A percentile compares a stretch with the other conserved stretches of the same genome.
Conservation (phyloP, 345 rosid genomes). For the Lepidium sativum region DNA sequence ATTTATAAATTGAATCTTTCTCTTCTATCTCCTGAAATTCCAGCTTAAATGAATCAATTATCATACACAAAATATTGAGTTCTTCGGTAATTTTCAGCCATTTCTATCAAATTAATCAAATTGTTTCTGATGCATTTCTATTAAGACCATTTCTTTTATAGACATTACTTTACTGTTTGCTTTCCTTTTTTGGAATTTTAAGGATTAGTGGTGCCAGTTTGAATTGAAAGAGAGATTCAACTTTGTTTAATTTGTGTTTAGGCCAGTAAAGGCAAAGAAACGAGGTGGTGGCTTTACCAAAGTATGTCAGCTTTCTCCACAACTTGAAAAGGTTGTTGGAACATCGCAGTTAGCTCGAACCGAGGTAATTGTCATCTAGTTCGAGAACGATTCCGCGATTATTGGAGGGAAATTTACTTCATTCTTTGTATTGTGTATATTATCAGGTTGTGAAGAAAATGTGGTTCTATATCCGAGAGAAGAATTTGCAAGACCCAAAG, state of each 20-base stretch:
- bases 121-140: not conserved
- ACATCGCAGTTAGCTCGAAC: slow-evolving; percentile 61
- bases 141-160: not conserved
- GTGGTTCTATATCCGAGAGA: slow-evolving; percentile 69
- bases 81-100: not conserved
- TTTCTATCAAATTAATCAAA: not conserved
- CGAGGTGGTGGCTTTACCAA: slow-evolving; percentile 62
- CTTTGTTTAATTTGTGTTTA: slow-evolving; percentile 3
- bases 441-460: slow-evolving; percentile 70
- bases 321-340: slow-evolving; percentile 60
- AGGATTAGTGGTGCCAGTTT: not conserved
- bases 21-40: not conserved
- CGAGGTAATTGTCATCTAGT: slow-evolving; percentile 36
- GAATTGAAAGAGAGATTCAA: not conserved
- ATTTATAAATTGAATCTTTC: not conserved
- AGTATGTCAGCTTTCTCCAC: slow-evolving; percentile 68
- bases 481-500: slow-evolving; percentile 72
- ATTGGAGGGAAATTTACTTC: not conserved
- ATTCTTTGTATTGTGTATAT: not conserved
- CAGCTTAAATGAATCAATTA: not conserved
- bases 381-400: not conserved
- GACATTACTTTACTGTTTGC: not conserved
- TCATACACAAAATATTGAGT: not conserved
- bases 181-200: not conserved
- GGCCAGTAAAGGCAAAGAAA: slow-evolving; percentile 43